Percentiles rank a stretch among this genome's conserved stretches.
phyloP scores from a whole-genome alignment of 2,329 filamentous ascomycete genomes.

The Capronia coronata region DNA sequence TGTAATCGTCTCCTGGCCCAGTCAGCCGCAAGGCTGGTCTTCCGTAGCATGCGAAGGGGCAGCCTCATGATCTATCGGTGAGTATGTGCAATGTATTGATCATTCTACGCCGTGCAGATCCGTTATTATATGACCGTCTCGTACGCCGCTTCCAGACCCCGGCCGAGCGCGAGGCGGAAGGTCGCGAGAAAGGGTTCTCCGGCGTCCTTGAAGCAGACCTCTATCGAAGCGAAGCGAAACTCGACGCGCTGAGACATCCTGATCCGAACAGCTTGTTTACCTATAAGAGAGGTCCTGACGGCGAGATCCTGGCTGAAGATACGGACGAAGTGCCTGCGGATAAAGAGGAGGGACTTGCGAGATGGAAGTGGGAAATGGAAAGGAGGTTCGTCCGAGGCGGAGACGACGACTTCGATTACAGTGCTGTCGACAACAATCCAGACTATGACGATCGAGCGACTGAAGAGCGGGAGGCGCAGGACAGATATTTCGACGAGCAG shows the following conservation, averaged over 20 bases:
- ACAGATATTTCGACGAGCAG: slow-evolving; percentile 75
- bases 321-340: slow-evolving; percentile 51
- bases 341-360: slow-evolving; percentile 59
- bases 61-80: too few relatives aligned
- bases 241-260: slow-evolving; percentile 55
- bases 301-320: slow-evolving; percentile 54
- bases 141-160: slow-evolving; percentile 51
- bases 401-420: slow-evolving; percentile 75
- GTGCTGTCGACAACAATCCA: slow-evolving; percentile 61
- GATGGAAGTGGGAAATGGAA: slow-evolving; percentile 67
- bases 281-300: slow-evolving; percentile 47
- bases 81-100: slow-evolving; percentile 13
- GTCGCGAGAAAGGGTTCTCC: slow-evolving; percentile 67
- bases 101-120: slow-evolving; percentile 46
- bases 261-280: slow-evolving; percentile 46
- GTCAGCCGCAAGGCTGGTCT: not conserved
- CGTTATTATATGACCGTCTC: slow-evolving; percentile 73
- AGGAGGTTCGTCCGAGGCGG: slow-evolving; percentile 67
- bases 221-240: slow-evolving; percentile 66
- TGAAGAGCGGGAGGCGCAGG: slow-evolving; percentile 58
- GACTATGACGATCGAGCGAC: slow-evolving; percentile 61
- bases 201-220: slow-evolving; percentile 73
- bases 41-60: too few relatives aligned
- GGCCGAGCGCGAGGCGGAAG: slow-evolving; percentile 45
- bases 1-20: slow-evolving; percentile 34